phyloP scores from a whole-genome alignment of 306 rosid genomes.

The Rubus idaeus region DNA sequence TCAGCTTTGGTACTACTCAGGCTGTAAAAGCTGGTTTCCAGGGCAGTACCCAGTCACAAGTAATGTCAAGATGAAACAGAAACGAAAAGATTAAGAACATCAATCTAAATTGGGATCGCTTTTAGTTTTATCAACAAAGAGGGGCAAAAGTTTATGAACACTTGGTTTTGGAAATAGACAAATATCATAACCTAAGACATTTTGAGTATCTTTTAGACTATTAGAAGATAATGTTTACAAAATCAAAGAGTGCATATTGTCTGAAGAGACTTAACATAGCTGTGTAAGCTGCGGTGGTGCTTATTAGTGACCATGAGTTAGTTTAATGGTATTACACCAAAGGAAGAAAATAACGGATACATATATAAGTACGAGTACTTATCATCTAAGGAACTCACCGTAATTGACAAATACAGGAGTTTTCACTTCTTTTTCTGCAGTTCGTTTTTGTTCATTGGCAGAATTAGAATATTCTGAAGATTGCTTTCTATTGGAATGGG shows the following conservation, averaged over 20 bases:
- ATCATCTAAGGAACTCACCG: constrained; percentile 48
- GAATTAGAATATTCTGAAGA: constrained; percentile 48
- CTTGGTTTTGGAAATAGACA: not conserved
- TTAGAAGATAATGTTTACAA: not conserved
- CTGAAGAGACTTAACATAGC: not conserved
- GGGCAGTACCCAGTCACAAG: not conserved
- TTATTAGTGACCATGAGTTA: not conserved
- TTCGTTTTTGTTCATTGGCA: constrained; percentile 47
- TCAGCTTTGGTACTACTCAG: not conserved
- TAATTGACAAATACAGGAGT: constrained; percentile 64
- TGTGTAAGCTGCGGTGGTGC: not conserved
- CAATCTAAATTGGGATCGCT: not conserved
- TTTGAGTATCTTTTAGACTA: not conserved
- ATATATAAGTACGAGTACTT: not conserved
- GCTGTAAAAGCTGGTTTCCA: not conserved
- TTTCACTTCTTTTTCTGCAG: constrained; percentile 47
- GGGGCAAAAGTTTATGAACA: not conserved
- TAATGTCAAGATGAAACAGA: not conserved
- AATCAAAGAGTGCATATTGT: not conserved
- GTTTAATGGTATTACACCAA: not conserved
- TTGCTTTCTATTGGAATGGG: constrained; percentile 52
- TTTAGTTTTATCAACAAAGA: not conserved
- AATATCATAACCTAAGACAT: not conserved
- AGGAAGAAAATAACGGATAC: not conserved
- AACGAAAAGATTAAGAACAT: not conserved